Evolutionary conservation across 2,329 filamentous ascomycete species (phyloP), one percentile per base, ranked within the genome.

Genomic region (Aspergillus carbonarius): DNA sequence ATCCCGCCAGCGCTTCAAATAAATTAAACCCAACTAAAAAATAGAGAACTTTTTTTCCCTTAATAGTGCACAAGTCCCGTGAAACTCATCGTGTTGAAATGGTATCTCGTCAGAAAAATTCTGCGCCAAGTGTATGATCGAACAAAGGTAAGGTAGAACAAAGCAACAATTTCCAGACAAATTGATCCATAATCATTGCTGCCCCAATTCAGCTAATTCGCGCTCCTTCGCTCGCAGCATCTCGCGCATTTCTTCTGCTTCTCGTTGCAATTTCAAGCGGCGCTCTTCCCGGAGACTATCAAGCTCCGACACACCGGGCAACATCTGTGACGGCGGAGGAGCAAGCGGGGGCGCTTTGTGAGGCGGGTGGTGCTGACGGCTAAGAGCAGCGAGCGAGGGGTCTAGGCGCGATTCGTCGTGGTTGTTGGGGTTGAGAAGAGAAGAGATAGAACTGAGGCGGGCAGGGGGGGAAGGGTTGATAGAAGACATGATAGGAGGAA

Each of bases 201-300:
- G 62, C 47, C 74, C 77, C 59, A 84, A 70, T 37, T 80, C 79
- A 50, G 87, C 87, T 57, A 93, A 77, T 68, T 93, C 90, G 48
- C 86, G 81, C 74, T 93, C 90, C 69, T 92, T 93, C 12, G 85
- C 88, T 9, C 86, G 82, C 30, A 93, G 79, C 73, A 89, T 80
- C 71, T 88, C 85, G 37, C 89, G 83, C 86, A 95, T 95, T 54
- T 82, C 81, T 68, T 93, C 89, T 0, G 90, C 87, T 72, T 96
- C 91, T 23, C 86, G 81, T 70, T 88, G 83, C 50, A 96, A 76
- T 49, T 86, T 83, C 8, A 84, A 84, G 50, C 88, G 82, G 56
- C 86, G 82, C 63, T 90, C 88, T 4, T 83, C 81, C 65, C 84
- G 88, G 7, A 79, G 70, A 13, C 78, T 78, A 30, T 84, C 83